A percentile compares a stretch with the other conserved stretches of the same genome.
Evolutionary conservation across 2,329 filamentous ascomycete species (phyloP).

Genomic region (Cladosporium sp.): DNA sequence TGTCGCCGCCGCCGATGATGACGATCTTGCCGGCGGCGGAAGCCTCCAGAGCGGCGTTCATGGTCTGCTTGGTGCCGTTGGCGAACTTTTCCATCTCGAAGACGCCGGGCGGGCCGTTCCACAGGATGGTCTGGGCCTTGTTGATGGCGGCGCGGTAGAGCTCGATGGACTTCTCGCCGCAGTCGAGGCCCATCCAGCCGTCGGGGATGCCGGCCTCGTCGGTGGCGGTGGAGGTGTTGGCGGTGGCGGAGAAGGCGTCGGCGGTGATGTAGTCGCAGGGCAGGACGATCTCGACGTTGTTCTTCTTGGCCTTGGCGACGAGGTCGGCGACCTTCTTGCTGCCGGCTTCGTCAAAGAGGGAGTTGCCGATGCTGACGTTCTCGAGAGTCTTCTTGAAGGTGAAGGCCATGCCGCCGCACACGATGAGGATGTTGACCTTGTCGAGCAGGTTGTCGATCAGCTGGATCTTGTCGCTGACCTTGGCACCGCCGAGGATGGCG

Average conservation of each 20-base stretch:
- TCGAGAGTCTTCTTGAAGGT: constrained; percentile 99
- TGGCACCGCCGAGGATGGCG: constrained; percentile 95
- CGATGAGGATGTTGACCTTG: constrained; percentile 95
- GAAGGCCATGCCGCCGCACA: constrained; percentile 98
- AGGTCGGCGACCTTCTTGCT: constrained; percentile 85
- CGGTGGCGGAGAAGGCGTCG: constrained; percentile 88
- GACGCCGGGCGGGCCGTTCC: constrained; percentile 96
- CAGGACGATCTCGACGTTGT: constrained; percentile 91
- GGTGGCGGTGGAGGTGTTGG: constrained; percentile 73
- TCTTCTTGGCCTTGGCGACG: constrained; percentile 92
- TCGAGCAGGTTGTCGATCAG: constrained; percentile 97
- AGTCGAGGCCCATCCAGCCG: constrained; percentile 97
- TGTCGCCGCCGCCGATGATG: constrained; percentile 98
- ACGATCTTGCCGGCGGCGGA: constrained; percentile 85
- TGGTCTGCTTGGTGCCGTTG: constrained; percentile 83
- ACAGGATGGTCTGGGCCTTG: constrained; percentile 92
- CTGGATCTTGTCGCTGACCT: constrained; percentile 99
- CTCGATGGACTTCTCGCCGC: constrained; percentile 81
- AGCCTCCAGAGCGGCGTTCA: constrained; percentile 81
- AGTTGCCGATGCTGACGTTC: constrained; percentile 82
- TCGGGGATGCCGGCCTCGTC: constrained; percentile 89
- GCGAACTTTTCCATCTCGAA: constrained; percentile 97
- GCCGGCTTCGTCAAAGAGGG: constrained; percentile 88
- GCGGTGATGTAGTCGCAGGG: constrained; percentile 94
- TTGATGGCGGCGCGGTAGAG: constrained; percentile 84